A percentile compares a stretch with the other conserved stretches of the same genome.
These are phyloP conservation scores for Pseudovirgaria hyperparasitica DNA, from an alignment of 2,329 filamentous ascomycete genomes.

Conservation along the genomic window DNA sequence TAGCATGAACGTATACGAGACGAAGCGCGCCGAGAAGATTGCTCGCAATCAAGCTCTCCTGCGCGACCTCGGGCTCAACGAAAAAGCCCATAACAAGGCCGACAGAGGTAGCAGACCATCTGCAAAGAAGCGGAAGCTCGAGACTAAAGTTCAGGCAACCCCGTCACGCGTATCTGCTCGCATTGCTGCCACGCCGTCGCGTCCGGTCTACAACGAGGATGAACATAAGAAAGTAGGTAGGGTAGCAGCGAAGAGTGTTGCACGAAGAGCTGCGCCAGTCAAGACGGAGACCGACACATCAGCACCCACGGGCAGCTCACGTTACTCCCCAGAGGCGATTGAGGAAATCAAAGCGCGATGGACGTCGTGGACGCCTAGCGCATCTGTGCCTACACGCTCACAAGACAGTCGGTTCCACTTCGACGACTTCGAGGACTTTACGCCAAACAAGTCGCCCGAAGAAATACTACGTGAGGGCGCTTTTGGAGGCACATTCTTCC, in stretches of 20 bases:
- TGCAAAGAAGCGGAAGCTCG: constrained; percentile 29
- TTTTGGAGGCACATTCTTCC: constrained; percentile 41
- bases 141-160: constrained; percentile 9
- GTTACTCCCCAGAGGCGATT: constrained; percentile 8
- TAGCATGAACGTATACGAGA: constrained; percentile 35
- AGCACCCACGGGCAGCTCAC: neutral
- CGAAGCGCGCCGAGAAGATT: constrained; percentile 35
- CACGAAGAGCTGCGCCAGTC: neutral
- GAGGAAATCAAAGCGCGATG: constrained; percentile 25
- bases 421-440: constrained; percentile 29
- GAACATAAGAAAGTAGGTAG: constrained; percentile 1
- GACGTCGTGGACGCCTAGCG: constrained; percentile 31
- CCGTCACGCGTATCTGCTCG: constrained; percentile 36
- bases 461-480: constrained; percentile 39
- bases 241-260: neutral
- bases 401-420: constrained; percentile 34
- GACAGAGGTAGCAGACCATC: constrained; percentile 8
- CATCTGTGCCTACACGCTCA: constrained; percentile 28
- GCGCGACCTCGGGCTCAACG: constrained; percentile 32
- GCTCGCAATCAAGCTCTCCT: constrained; percentile 36
- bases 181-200: constrained; percentile 20
- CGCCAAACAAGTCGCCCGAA: constrained; percentile 40
- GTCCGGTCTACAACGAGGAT: neutral
- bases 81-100: constrained; percentile 6
- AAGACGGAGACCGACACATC: neutral